Conservation (phyloP, 176 grass and related monocot species). For the Lolium perenne region DNA sequence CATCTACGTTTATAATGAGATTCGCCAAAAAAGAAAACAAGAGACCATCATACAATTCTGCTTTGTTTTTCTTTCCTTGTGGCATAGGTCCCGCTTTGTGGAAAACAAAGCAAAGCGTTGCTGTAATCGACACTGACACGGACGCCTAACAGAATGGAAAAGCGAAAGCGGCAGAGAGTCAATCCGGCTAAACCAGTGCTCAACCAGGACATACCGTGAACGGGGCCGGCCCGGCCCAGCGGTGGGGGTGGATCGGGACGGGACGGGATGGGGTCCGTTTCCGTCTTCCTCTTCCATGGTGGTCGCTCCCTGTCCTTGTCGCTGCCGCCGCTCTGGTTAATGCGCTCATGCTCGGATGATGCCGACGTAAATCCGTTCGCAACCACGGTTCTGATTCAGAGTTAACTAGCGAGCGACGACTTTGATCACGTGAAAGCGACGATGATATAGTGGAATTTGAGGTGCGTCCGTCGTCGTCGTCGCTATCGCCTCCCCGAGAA, state of each 20-base stretch:
- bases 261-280: too few relatives aligned
- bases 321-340: background rate
- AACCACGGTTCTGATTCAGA: background rate
- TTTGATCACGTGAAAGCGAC: background rate
- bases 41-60: background rate
- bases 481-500: too few relatives aligned
- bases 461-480: too few relatives aligned
- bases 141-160: background rate
- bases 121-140: background rate
- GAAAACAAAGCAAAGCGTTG: too few relatives aligned
- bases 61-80: background rate
- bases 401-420: background rate
- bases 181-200: background rate
- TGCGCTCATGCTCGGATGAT: background rate
- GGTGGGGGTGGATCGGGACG: too few relatives aligned
- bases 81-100: too few relatives aligned
- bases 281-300: too few relatives aligned
- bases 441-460: background rate
- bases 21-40: too few relatives aligned
- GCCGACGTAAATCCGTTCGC: background rate
- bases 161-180: background rate
- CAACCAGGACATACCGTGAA: background rate
- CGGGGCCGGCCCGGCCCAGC: too few relatives aligned
- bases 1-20: too few relatives aligned
- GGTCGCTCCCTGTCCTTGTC: too few relatives aligned